Conservation (phyloP, 257 asterid species). For the Rehmannia glutinosa region DNA sequence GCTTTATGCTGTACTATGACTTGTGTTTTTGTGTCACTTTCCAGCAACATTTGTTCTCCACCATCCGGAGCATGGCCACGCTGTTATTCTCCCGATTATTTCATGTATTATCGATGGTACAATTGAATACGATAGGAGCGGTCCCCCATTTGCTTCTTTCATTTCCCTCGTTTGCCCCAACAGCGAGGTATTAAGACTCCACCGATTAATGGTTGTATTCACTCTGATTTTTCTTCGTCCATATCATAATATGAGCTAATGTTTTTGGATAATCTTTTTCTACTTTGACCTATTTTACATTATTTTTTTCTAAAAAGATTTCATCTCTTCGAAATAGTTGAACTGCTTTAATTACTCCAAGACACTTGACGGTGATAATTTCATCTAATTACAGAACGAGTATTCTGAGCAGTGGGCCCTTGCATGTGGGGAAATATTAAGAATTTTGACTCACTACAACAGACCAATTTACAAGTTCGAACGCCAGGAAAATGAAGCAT, state of each 20-base stretch:
- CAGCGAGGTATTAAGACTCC: constrained; percentile 47
- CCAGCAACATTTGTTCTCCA: constrained; percentile 84
- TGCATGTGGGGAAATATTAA: constrained; percentile 95
- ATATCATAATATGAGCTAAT: background rate
- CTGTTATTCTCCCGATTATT: constrained; percentile 78
- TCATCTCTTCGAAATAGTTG: background rate
- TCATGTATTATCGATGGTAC: constrained; percentile 74
- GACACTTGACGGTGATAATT: constrained; percentile 20
- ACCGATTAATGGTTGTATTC: background rate
- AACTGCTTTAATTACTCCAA: constrained; percentile 8
- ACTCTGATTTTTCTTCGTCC: background rate
- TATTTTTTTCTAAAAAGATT: background rate
- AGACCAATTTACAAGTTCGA: constrained; percentile 87
- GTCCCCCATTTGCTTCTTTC: constrained; percentile 81
- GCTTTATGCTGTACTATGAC: constrained; percentile 11
- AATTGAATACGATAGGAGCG: constrained; percentile 53
- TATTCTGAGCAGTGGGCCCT: constrained; percentile 99
- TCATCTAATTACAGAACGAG: constrained; percentile 57
- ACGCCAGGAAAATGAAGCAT: constrained; percentile 52
- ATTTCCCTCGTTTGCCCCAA: constrained; percentile 68
- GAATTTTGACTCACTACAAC: constrained; percentile 91
- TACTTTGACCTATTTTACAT: background rate
- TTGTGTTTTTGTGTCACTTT: constrained; percentile 26
- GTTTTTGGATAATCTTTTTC: background rate
- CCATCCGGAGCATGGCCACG: constrained; percentile 86